A percentile compares a stretch with the other conserved stretches of the same genome.
Evolutionary conservation across 805 yeast genomes (phyloP).

Genomic region (Pichia nakasei): DNA sequence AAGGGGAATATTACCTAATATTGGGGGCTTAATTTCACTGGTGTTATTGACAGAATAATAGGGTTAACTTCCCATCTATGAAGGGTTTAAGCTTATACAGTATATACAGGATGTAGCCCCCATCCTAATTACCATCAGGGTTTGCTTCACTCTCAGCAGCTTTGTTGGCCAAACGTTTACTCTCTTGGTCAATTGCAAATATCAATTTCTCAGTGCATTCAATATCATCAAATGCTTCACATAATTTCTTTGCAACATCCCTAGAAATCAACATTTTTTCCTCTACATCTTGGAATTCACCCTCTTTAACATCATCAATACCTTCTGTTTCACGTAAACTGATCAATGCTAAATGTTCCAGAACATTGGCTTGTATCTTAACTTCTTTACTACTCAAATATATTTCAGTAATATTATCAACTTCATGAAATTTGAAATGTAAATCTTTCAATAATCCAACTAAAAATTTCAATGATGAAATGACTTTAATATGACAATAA

Average conservation of each 20-base stretch:
- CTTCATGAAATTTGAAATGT: constrained; percentile 29
- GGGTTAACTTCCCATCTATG: too few species aligned
- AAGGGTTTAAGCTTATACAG: too few species aligned
- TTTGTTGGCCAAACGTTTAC: too few species aligned
- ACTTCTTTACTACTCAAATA: constrained; percentile 18
- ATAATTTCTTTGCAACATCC: constrained; percentile 36
- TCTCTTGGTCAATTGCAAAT: constrained; percentile 49
- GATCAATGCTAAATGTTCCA: constrained; percentile 9
- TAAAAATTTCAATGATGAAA: constrained; percentile 64
- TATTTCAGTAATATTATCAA: constrained; percentile 26
- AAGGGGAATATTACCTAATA: too few species aligned
- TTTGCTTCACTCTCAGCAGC: too few species aligned
- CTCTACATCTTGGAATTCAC: constrained; percentile 7
- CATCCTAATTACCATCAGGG: too few species aligned
- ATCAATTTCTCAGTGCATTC: constrained; percentile 36
- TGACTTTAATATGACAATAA: constrained; percentile 78
- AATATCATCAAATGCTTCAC: constrained; percentile 36
- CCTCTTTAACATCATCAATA: not conserved
- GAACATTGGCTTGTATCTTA: constrained; percentile 14
- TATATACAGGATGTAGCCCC: too few species aligned
- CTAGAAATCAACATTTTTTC: constrained; percentile 38
- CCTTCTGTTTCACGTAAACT: constrained; percentile 18
- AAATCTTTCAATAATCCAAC: constrained; percentile 37
- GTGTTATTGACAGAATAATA: too few species aligned
- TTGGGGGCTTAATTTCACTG: too few species aligned